Percentiles rank a stretch among this genome's conserved stretches.
These are phyloP conservation scores for Caryocar brasiliense DNA, from an alignment of 441 rosid species.

Conservation along the genomic window DNA sequence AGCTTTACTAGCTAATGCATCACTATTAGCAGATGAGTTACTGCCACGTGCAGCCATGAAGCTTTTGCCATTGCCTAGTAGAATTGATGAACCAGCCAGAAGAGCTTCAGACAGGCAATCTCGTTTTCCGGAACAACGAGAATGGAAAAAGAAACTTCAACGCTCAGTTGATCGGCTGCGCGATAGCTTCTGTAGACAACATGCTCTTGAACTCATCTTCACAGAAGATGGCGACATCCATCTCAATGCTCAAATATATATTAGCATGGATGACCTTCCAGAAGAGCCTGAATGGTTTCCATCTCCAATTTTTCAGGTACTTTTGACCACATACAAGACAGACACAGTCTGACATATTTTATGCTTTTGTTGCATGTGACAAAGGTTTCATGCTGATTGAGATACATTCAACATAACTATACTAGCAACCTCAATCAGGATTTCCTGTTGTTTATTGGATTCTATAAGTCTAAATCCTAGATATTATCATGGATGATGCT, in stretches of 20 bases:
- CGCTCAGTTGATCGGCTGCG: constrained; percentile 61
- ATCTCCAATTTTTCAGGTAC: constrained; percentile 36
- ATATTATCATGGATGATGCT: background rate
- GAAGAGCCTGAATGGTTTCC: constrained; percentile 73
- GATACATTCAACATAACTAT: too few species aligned
- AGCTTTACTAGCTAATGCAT: constrained; percentile 79
- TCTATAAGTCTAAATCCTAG: background rate
- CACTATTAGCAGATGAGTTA: constrained; percentile 75
- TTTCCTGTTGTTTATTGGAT: background rate
- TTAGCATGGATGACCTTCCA: constrained; percentile 39
- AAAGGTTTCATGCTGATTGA: too few species aligned
- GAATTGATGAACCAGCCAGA: constrained; percentile 44
- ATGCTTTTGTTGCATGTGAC: too few species aligned
- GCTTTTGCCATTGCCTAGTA: constrained; percentile 42
- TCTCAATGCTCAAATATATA: constrained; percentile 51
- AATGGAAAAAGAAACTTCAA: constrained; percentile 72
- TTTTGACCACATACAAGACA: too few species aligned
- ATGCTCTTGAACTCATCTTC: constrained; percentile 67
- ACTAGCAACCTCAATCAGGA: background rate
- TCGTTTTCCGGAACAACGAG: constrained; percentile 71
- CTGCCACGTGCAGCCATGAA: constrained; percentile 74
- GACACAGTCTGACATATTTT: too few species aligned
- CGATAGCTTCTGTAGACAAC: constrained; percentile 82
- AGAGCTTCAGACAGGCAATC: constrained; percentile 55
- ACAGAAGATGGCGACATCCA: constrained; percentile 72